These are phyloP conservation scores for Phyllosticta paracitricarpa DNA, from an alignment of 2,329 filamentous ascomycete species.

Conservation along the genomic window DNA sequence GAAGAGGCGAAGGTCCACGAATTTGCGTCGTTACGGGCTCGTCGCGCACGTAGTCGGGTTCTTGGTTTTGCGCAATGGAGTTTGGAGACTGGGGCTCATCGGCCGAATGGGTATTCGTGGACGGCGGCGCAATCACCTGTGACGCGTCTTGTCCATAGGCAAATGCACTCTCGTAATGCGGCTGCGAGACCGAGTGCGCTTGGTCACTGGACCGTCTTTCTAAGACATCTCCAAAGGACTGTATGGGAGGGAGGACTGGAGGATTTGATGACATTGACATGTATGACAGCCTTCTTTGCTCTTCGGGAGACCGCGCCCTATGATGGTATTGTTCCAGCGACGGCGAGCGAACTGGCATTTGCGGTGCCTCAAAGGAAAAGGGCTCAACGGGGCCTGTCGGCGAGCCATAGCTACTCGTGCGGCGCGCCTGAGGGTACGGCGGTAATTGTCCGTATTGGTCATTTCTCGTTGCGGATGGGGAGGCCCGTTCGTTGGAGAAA, in stretches of 20 bases:
- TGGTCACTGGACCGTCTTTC: constrained; percentile 3
- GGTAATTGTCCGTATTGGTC: not conserved
- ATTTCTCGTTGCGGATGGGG: not conserved
- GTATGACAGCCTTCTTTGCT: constrained; percentile 28
- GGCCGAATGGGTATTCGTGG: not conserved
- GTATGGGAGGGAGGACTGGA: constrained; percentile 32
- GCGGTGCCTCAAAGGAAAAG: constrained; percentile 26
- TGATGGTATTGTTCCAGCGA: constrained; percentile 40
- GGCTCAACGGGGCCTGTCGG: constrained; percentile 30
- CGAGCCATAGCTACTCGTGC: constrained; percentile 25
- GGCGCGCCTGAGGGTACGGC: constrained; percentile 14
- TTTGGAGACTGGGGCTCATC: not conserved
- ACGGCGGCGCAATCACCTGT: constrained; percentile 16
- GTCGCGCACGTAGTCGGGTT: constrained; percentile 22
- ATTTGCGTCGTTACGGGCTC: constrained; percentile 21
- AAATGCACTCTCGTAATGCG: not conserved
- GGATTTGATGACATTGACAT: constrained; percentile 23
- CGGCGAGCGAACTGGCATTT: constrained; percentile 27
- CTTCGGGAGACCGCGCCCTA: constrained; percentile 35
- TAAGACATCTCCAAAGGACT: constrained; percentile 14
- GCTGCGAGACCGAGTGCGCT: not conserved
- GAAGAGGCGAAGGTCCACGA: constrained; percentile 16
- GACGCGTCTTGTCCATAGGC: constrained; percentile 20
- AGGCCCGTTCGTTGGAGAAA: not conserved
- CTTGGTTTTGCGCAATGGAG: constrained; percentile 18